These are phyloP conservation scores for Penicillium pancosmium DNA, from an alignment of 495 filamentous ascomycete genomes.

Conservation along the genomic window DNA sequence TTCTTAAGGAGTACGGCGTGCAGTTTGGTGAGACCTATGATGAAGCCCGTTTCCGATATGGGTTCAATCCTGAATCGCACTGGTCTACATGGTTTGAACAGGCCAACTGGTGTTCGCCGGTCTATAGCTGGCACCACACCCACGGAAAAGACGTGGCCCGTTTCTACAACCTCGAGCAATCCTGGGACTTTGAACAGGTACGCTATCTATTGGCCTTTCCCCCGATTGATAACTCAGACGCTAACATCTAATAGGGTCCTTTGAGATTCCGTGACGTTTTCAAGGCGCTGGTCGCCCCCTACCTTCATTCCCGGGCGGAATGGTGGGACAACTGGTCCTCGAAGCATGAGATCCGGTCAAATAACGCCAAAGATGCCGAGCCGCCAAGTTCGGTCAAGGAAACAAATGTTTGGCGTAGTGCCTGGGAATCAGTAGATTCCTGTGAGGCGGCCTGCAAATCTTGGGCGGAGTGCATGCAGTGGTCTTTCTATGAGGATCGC, in stretches of 20 bases:
- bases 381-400: slow-evolving; percentile 23
- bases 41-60: slow-evolving; percentile 50
- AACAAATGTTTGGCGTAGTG: slow-evolving; percentile 21
- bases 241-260: slow-evolving; percentile 12
- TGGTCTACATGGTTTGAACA: slow-evolving; percentile 39
- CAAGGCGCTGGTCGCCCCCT: slow-evolving; percentile 22
- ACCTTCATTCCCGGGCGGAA: slow-evolving; percentile 22
- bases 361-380: slow-evolving; percentile 17
- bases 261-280: slow-evolving; percentile 30
- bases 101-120: slow-evolving; percentile 50
- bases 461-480: slow-evolving; percentile 34
- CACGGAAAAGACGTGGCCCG: slow-evolving; percentile 30
- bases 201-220: background rate
- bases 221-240: background rate
- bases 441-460: slow-evolving; percentile 29
- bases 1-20: slow-evolving; percentile 48
- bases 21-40: slow-evolving; percentile 36
- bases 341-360: slow-evolving; percentile 31
- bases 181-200: slow-evolving; percentile 27
- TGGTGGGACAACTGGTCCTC: slow-evolving; percentile 33
- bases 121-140: slow-evolving; percentile 53
- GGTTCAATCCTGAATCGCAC: slow-evolving; percentile 43
- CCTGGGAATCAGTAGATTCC: slow-evolving; percentile 29
- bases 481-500: slow-evolving; percentile 32
- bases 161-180: slow-evolving; percentile 28